Percentiles rank a stretch among this genome's conserved stretches.
phyloP scores from a whole-genome alignment of 2,329 filamentous ascomycete species.

The Aureobasidium uvarum region DNA sequence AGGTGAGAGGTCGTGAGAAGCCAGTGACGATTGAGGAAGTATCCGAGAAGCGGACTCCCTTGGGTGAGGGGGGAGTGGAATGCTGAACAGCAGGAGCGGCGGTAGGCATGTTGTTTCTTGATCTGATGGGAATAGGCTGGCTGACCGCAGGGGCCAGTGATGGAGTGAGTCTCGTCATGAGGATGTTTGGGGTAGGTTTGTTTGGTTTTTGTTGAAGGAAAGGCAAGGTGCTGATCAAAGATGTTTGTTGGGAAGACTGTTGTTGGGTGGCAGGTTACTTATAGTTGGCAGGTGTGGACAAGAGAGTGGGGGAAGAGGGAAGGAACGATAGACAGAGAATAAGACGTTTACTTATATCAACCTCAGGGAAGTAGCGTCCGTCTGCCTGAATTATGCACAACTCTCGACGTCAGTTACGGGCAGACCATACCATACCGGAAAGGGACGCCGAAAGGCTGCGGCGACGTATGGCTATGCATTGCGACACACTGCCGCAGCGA shows the following conservation, averaged over 20 bases:
- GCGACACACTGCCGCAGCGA: constrained; percentile 12
- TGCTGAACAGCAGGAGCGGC: constrained; percentile 21
- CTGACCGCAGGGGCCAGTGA: neutral
- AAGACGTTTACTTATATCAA: constrained; percentile 16
- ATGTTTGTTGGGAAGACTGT: neutral
- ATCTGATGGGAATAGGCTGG: constrained; percentile 8
- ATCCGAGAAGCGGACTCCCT: constrained; percentile 33
- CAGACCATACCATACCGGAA: constrained; percentile 16
- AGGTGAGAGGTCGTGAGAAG: constrained; percentile 43
- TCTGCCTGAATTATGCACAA: constrained; percentile 24
- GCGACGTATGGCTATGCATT: constrained; percentile 12
- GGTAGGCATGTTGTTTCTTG: neutral
- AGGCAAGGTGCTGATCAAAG: neutral
- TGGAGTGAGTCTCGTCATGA: constrained; percentile 6
- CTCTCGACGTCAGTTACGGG: constrained; percentile 8
- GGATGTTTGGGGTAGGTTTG: neutral
- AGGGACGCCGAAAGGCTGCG: constrained; percentile 19
- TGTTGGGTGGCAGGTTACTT: neutral
- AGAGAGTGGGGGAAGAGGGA: constrained; percentile 3
- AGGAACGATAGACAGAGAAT: constrained; percentile 1
- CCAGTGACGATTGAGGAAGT: constrained; percentile 34
- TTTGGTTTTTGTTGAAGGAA: neutral
- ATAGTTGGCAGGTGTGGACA: neutral
- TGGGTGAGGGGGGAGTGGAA: constrained; percentile 34
- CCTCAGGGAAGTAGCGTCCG: neutral